Conservation (phyloP, 1,139 yeast species). For the Casaregolazyma suthepensis region DNA sequence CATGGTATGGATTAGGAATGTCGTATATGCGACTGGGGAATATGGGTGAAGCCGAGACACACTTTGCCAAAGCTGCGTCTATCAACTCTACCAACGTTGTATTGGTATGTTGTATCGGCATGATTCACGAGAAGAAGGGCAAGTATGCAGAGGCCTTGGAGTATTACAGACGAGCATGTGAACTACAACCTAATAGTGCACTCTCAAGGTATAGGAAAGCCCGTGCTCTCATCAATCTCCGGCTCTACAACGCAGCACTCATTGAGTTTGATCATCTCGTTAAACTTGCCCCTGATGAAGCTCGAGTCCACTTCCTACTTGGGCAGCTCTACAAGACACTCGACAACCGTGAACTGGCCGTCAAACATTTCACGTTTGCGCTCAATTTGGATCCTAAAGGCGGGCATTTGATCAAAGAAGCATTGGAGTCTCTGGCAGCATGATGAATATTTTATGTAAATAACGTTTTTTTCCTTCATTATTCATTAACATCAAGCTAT, state of each 20-base stretch:
- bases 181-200: conserved; percentile 79
- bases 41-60: conserved; percentile 74
- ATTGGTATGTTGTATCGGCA: conserved; percentile 87
- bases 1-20: conserved; percentile 95
- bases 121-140: conserved; percentile 77
- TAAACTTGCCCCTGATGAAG: conserved; percentile 86
- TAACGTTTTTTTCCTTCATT: conserved; percentile 1
- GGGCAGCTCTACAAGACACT: conserved; percentile 82
- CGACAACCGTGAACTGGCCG: conserved; percentile 69
- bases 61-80: conserved; percentile 78
- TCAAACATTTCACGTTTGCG: conserved; percentile 83
- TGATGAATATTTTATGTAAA: neutral
- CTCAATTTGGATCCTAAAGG: conserved; percentile 92
- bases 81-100: conserved; percentile 90
- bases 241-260: conserved; percentile 65
- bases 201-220: conserved; percentile 88
- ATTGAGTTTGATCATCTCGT: conserved; percentile 66
- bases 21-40: conserved; percentile 85
- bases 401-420: conserved; percentile 77
- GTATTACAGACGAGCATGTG: conserved; percentile 79
- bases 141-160: conserved; percentile 66
- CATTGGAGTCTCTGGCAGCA: conserved; percentile 46
- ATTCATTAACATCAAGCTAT: conserved; percentile 1
- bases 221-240: conserved; percentile 66
- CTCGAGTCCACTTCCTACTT: conserved; percentile 81